A percentile compares a stretch with the other conserved stretches of the same genome.
Evolutionary conservation across 225 moss, liverwort and hornwort species (phyloP).

Genomic region (Physcomitrellopsis africana): DNA sequence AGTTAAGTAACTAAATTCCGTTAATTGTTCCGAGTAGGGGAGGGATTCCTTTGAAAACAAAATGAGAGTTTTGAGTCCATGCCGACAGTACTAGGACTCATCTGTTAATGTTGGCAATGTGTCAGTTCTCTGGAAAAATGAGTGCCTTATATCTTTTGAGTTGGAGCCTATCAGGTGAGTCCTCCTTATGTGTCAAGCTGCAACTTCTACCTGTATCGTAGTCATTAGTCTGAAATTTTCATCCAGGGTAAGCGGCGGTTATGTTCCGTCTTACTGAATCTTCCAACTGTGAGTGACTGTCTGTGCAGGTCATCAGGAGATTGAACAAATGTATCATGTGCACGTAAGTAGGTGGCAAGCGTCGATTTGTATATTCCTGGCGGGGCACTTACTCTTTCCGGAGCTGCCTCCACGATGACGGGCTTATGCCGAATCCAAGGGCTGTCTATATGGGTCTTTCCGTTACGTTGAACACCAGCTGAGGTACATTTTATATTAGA

Average conservation of each 20-base stretch:
- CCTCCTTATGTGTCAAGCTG: neutral
- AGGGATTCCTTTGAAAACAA: too few species aligned
- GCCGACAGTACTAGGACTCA: neutral
- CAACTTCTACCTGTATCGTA: neutral
- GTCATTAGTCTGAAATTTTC: neutral
- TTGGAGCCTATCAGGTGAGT: conserved; percentile 81
- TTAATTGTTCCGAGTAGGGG: too few species aligned
- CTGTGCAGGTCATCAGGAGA: conserved; percentile 53
- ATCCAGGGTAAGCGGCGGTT: neutral
- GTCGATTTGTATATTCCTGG: conserved; percentile 61
- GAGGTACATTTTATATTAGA: too few species aligned
- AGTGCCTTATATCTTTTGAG: conserved; percentile 87
- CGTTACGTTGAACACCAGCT: neutral
- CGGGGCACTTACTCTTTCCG: conserved; percentile 31
- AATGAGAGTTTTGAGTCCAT: too few species aligned
- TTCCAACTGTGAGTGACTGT: neutral
- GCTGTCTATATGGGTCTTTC: neutral
- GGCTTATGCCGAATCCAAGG: neutral
- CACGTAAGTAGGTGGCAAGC: conserved; percentile 65
- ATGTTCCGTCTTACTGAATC: neutral
- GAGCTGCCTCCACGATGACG: conserved; percentile 6
- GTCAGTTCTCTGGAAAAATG: conserved; percentile 89
- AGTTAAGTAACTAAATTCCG: too few species aligned
- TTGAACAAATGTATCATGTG: conserved; percentile 54
- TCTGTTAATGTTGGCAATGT: conserved; percentile 19